Evolutionary conservation across 2,329 filamentous ascomycete genomes (phyloP).

Genomic region (Hypomyces perniciosus): DNA sequence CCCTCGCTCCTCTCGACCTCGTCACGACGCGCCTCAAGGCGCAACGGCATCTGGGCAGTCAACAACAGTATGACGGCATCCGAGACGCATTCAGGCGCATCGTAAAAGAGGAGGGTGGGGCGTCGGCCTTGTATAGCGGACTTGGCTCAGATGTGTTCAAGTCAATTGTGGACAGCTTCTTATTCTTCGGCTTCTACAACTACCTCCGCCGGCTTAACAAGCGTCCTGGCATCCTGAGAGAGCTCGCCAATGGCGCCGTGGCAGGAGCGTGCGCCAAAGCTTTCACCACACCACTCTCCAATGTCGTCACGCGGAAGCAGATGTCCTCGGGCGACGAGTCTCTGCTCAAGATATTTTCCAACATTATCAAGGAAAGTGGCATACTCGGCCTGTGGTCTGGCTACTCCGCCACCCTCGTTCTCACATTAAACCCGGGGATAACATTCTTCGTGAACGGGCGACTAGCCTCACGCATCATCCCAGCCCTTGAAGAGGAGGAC

Average conservation of each 20-base stretch:
- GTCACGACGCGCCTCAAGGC: constrained; percentile 78
- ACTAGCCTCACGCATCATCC: constrained; percentile 54
- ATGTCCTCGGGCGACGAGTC: constrained; percentile 47
- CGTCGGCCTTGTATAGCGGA: constrained; percentile 64
- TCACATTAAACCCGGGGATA: constrained; percentile 80
- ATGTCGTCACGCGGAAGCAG: constrained; percentile 77
- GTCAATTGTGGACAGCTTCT: constrained; percentile 67
- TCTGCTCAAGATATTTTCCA: constrained; percentile 52
- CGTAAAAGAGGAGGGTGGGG: constrained; percentile 62
- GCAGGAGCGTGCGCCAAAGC: constrained; percentile 71
- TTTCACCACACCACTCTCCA: constrained; percentile 74
- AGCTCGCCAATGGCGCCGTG: constrained; percentile 66
- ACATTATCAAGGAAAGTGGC: constrained; percentile 65
- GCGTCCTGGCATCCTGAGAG: constrained; percentile 57
- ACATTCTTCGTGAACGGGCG: constrained; percentile 79
- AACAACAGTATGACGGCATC: constrained; percentile 56
- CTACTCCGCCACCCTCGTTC: constrained; percentile 71
- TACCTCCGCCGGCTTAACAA: constrained; percentile 36
- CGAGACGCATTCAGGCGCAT: constrained; percentile 67
- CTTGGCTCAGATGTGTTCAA: constrained; percentile 59
- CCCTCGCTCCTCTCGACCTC: constrained; percentile 75
- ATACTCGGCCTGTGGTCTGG: constrained; percentile 78
- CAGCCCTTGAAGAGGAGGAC: constrained; percentile 39
- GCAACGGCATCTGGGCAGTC: constrained; percentile 53
- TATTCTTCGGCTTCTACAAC: constrained; percentile 82